A percentile compares a stretch with the other conserved stretches of the same genome.
These are phyloP conservation scores for Malus hybrid DNA, from an alignment of 331 rosid genomes.

Conservation along the genomic window DNA sequence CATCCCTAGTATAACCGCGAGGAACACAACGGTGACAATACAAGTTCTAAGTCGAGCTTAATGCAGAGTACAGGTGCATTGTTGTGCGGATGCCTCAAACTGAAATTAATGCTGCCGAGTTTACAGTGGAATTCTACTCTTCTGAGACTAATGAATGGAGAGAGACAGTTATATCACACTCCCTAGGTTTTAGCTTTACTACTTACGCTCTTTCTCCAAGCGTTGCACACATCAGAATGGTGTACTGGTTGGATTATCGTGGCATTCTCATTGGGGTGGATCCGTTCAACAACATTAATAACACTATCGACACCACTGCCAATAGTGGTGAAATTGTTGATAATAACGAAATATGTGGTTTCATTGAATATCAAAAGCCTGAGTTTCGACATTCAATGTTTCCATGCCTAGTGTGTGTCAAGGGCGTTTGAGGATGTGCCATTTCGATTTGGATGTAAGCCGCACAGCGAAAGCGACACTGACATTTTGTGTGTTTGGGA, in stretches of 20 bases:
- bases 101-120: not conserved
- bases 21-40: not conserved
- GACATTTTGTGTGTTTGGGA: not conserved
- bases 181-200: not conserved
- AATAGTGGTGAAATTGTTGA: not conserved
- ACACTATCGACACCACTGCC: not conserved
- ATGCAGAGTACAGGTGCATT: not conserved
- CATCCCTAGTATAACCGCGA: not conserved
- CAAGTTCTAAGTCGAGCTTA: not conserved
- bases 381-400: no score
- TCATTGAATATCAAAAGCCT: not conserved
- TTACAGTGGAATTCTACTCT: not conserved
- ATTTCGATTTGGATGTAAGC: not conserved
- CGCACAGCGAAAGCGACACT: no score
- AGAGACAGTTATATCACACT: not conserved
- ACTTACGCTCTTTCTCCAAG: not conserved
- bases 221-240: not conserved
- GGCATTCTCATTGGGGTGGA: not conserved
- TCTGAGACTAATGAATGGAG: not conserved
- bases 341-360: not conserved
- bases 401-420: not conserved
- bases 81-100: not conserved
- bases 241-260: not conserved
- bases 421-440: not conserved
- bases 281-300: not conserved